phyloP scores from a whole-genome alignment of 2,329 filamentous ascomycete genomes.

The Remersonia thermophila region DNA sequence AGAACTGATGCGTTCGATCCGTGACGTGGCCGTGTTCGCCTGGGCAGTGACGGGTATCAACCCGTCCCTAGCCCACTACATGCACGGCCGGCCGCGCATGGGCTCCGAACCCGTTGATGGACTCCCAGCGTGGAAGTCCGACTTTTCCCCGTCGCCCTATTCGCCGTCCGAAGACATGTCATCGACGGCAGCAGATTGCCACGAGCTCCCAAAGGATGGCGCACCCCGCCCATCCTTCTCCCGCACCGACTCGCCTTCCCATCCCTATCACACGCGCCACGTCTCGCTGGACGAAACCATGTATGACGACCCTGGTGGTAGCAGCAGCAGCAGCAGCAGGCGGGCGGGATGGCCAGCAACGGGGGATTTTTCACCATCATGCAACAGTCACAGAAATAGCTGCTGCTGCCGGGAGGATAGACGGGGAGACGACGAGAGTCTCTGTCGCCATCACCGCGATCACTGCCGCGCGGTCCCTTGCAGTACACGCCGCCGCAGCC shows the following conservation, averaged over 20 bases:
- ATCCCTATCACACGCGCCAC: constrained; percentile 9
- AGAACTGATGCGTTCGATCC: constrained; percentile 65
- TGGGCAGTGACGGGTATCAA: constrained; percentile 77
- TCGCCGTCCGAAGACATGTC: constrained; percentile 27
- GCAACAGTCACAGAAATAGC: no score
- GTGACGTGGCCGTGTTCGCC: constrained; percentile 77
- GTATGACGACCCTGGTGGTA: constrained; percentile 4
- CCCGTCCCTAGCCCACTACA: constrained; percentile 54
- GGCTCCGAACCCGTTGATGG: constrained; percentile 50
- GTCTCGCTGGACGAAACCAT: constrained; percentile 11
- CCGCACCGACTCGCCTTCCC: neutral
- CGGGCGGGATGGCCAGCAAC: neutral
- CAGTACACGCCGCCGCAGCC: neutral
- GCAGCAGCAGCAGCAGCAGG: neutral
- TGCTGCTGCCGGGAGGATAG: no score
- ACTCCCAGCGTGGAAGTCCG: constrained; percentile 47
- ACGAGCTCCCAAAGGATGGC: constrained; percentile 3
- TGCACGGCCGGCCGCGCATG: constrained; percentile 48
- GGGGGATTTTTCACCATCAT: no score
- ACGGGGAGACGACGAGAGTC: no score
- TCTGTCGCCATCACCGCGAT: constrained; percentile 3
- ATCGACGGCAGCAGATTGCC: constrained; percentile 17
- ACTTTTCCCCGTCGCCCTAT: constrained; percentile 22
- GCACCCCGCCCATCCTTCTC: neutral
- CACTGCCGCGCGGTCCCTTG: neutral